phyloP scores from a whole-genome alignment of 352 stramenopile species.

The Thalassiosira tumida region DNA sequence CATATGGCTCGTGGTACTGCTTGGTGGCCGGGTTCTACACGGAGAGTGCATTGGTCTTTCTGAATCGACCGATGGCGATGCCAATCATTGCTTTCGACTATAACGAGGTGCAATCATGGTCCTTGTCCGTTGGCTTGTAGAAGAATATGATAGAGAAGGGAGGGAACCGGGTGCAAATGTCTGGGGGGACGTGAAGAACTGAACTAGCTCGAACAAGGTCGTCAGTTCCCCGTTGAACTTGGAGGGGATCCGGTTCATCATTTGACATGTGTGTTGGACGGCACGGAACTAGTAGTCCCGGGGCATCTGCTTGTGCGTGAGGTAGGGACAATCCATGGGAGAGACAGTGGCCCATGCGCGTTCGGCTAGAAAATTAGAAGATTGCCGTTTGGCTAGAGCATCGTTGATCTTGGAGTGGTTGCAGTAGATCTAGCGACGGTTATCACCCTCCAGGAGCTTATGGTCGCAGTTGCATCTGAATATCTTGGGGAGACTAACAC shows the following conservation, averaged over 20 bases:
- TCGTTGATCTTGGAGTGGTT: slow-evolving; percentile 18
- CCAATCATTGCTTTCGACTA: slow-evolving; percentile 52
- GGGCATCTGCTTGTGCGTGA: slow-evolving; percentile 63
- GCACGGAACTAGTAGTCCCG: slow-evolving; percentile 41
- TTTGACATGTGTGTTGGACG: not conserved
- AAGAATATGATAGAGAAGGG: slow-evolving; percentile 58
- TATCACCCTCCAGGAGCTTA: slow-evolving; percentile 39
- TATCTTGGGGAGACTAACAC: not conserved
- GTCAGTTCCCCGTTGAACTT: slow-evolving; percentile 6
- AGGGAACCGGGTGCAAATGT: slow-evolving; percentile 6
- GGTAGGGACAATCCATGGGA: slow-evolving; percentile 47
- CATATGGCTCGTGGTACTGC: slow-evolving; percentile 57
- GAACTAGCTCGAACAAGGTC: slow-evolving; percentile 34
- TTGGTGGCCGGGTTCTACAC: slow-evolving; percentile 56
- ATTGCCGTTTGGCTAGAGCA: slow-evolving; percentile 32
- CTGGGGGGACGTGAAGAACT: slow-evolving; percentile 1
- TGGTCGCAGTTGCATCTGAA: slow-evolving; percentile 49
- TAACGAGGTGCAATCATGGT: not conserved
- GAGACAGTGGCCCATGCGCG: slow-evolving; percentile 43
- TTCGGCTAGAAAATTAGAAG: slow-evolving; percentile 47
- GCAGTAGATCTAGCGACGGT: not conserved
- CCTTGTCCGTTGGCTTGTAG: slow-evolving; percentile 15
- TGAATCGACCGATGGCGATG: slow-evolving; percentile 47
- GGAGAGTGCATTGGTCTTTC: slow-evolving; percentile 32
- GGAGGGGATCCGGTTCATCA: slow-evolving; percentile 57